Evolutionary conservation across 805 yeast species (phyloP).

Genomic region (Starmerella stigmatis): DNA sequence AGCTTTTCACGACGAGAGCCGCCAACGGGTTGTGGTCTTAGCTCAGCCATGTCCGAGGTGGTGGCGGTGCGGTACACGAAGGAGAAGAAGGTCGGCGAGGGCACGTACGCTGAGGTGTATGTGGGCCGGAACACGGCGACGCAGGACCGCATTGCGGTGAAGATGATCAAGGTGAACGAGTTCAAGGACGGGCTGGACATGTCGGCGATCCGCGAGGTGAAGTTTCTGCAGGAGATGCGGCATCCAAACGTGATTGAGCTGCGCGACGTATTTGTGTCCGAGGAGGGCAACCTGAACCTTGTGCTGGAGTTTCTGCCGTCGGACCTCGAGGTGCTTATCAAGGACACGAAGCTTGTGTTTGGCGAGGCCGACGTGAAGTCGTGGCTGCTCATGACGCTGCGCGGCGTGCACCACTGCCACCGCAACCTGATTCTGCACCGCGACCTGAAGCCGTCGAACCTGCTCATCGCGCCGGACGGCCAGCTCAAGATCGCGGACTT

Average conservation of each 20-base stretch:
- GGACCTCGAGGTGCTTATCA: constrained; percentile 81
- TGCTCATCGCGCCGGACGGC: constrained; percentile 78
- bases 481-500: constrained; percentile 92
- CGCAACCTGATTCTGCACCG: constrained; percentile 82
- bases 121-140: constrained; percentile 58
- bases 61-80: constrained; percentile 21
- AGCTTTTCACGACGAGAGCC: too few species aligned
- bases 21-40: too few species aligned
- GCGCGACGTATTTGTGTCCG: constrained; percentile 70
- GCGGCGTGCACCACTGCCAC: constrained; percentile 95
- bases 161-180: constrained; percentile 87
- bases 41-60: constrained; percentile 6
- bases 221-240: constrained; percentile 71
- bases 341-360: constrained; percentile 65
- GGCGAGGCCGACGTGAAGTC: constrained; percentile 80
- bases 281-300: constrained; percentile 51
- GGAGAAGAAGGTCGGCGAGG: constrained; percentile 93
- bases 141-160: constrained; percentile 67
- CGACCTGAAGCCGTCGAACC: constrained; percentile 86
- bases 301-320: constrained; percentile 90
- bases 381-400: constrained; percentile 86
- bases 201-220: constrained; percentile 92
- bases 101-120: constrained; percentile 91
- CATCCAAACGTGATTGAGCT: constrained; percentile 82
- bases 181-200: constrained; percentile 95